These are phyloP conservation scores for Vicia faba DNA, from an alignment of 306 rosid species.

Conservation along the genomic window DNA sequence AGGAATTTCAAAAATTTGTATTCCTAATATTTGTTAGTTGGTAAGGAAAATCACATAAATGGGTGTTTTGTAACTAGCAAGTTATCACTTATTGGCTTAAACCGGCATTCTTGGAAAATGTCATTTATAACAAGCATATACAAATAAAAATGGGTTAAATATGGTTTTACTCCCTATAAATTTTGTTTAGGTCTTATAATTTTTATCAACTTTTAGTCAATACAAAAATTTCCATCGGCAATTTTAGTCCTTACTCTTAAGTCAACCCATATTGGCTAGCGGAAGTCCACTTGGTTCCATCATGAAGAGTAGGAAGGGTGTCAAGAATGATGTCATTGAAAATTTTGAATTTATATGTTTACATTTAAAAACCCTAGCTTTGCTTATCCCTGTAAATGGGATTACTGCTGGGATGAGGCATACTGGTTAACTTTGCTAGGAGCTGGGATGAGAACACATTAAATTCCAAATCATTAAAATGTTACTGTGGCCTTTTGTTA, in stretches of 20 bases:
- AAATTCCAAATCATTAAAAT: neutral
- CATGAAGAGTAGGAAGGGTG: too few relatives aligned
- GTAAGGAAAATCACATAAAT: neutral
- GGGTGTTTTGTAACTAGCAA: too few relatives aligned
- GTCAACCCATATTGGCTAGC: neutral
- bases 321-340: too few relatives aligned
- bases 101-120: too few relatives aligned
- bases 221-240: neutral
- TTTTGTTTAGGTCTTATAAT: too few relatives aligned
- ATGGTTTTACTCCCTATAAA: neutral
- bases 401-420: neutral
- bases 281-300: neutral
- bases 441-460: too few relatives aligned
- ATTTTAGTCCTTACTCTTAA: neutral
- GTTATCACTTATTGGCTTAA: too few relatives aligned
- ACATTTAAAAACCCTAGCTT: neutral
- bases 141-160: neutral
- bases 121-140: too few relatives aligned
- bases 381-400: neutral
- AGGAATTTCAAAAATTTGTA: constrained; percentile 7
- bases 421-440: too few relatives aligned
- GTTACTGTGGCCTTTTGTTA: neutral
- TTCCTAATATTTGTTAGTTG: constrained; percentile 8
- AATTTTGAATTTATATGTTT: too few relatives aligned
- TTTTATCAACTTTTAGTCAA: neutral